A percentile compares a stretch with the other conserved stretches of the same genome.
Evolutionary conservation across 768 basidiomycete genomes (phyloP).

Genomic region (Rhizopogon salebrosus): DNA sequence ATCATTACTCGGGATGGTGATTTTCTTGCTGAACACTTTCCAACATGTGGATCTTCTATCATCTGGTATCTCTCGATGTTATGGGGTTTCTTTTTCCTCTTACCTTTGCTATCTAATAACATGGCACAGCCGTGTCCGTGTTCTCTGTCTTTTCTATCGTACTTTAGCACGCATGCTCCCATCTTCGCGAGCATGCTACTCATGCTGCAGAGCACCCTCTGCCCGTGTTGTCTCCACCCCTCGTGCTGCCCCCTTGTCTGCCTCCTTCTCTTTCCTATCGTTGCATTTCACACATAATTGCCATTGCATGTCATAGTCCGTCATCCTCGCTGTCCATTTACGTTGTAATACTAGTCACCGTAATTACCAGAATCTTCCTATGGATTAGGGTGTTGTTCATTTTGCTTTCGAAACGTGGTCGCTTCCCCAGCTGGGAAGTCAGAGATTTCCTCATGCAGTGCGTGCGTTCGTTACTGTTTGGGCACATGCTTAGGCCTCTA

Average conservation of each 20-base stretch:
- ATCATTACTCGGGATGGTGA: constrained; percentile 63
- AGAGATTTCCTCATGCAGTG: background rate
- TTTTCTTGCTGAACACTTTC: background rate
- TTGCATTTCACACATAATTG: constrained; percentile 5
- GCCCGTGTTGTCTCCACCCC: background rate
- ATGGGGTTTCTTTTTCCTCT: constrained; percentile 13
- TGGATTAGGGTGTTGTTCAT: constrained; percentile 3
- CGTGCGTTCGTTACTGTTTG: no score
- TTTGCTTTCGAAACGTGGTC: background rate
- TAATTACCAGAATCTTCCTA: constrained; percentile 14
- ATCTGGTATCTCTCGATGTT: constrained; percentile 16
- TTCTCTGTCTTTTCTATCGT: constrained; percentile 18
- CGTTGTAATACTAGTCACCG: constrained; percentile 27
- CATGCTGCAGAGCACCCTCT: background rate
- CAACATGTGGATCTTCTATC: constrained; percentile 14
- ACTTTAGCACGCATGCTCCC: constrained; percentile 8
- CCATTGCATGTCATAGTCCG: constrained; percentile 1
- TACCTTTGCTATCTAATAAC: constrained; percentile 3
- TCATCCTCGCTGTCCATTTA: constrained; percentile 24
- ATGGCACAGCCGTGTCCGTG: constrained; percentile 8
- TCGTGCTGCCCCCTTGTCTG: background rate
- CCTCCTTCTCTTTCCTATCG: background rate
- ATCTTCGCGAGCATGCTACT: background rate
- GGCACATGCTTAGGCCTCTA: no score
- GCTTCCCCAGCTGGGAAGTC: constrained; percentile 4